These are phyloP conservation scores for Stachybotrys elegans DNA, from an alignment of 2,329 filamentous ascomycete genomes.

Conservation along the genomic window DNA sequence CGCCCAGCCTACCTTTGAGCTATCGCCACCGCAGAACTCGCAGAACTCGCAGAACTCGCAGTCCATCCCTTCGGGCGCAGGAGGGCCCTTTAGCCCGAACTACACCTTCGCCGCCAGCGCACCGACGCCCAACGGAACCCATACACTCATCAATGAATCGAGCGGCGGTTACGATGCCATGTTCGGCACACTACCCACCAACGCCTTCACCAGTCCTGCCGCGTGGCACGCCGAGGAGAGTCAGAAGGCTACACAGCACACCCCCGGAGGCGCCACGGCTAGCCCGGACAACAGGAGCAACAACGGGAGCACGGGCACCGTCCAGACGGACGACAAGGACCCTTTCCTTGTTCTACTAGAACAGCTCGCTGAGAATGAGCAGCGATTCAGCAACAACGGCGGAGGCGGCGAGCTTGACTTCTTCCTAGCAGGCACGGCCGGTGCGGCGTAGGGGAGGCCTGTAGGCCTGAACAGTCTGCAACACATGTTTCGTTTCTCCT, in stretches of 20 bases:
- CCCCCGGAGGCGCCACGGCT: constrained; percentile 14
- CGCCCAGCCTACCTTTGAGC: constrained; percentile 24
- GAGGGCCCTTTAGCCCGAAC: constrained; percentile 34
- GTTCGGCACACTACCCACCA: constrained; percentile 52
- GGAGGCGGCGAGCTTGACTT: constrained; percentile 74
- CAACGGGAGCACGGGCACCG: constrained; percentile 43
- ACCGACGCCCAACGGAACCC: constrained; percentile 19
- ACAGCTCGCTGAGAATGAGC: constrained; percentile 78
- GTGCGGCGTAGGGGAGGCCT: constrained; percentile 3
- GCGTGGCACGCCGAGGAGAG: constrained; percentile 42
- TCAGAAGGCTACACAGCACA: constrained; percentile 14
- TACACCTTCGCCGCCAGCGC: constrained; percentile 33
- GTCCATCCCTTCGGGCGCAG: constrained; percentile 21
- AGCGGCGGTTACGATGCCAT: constrained; percentile 50
- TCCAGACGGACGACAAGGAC: constrained; percentile 63
- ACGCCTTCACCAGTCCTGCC: constrained; percentile 46
- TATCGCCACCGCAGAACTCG: constrained; percentile 27
- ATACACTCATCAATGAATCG: constrained; percentile 22
- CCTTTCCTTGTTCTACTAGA: constrained; percentile 76
- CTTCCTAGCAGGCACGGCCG: constrained; percentile 46
- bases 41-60: constrained; percentile 13
- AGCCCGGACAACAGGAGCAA: constrained; percentile 46
- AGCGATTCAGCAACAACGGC: constrained; percentile 49
- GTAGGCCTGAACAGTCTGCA: neutral
- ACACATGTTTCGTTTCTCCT: no score